These are phyloP conservation scores for Aegilops umbellulata DNA, from an alignment of 176 grass and related monocot species.

Conservation along the genomic window DNA sequence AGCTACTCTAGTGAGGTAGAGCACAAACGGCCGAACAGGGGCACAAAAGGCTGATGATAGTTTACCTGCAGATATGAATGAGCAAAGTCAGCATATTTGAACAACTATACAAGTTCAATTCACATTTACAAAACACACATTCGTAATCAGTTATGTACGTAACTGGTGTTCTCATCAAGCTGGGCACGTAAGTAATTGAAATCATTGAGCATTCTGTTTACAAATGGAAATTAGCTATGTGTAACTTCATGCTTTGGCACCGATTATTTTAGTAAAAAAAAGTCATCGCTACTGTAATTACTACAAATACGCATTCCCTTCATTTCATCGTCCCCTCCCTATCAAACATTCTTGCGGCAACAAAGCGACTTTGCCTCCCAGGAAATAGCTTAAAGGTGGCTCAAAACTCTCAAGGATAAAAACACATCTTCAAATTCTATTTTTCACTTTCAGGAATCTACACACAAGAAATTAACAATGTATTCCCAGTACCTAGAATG, in stretches of 20 bases:
- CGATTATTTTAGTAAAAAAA: neutral
- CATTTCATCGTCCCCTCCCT: neutral
- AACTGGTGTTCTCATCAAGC: neutral
- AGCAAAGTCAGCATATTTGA: conserved; percentile 11
- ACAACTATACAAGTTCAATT: neutral
- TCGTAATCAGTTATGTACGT: neutral
- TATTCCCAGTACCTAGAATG: neutral
- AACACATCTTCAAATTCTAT: neutral
- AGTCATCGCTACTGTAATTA: neutral
- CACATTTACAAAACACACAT: neutral
- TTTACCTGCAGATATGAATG: conserved; percentile 20
- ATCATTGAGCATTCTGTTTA: neutral
- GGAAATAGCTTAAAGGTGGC: neutral
- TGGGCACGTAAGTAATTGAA: neutral
- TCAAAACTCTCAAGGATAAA: conserved; percentile 2
- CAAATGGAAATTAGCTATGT: neutral
- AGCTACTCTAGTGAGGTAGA: neutral
- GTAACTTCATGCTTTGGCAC: neutral
- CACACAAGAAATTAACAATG: neutral
- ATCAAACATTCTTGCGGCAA: neutral
- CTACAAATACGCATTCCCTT: neutral
- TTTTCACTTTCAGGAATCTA: conserved; percentile 5
- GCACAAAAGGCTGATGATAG: neutral
- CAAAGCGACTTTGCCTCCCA: neutral
- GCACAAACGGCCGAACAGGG: neutral